Base-by-base conservation (phyloP, 768 basidiomycete genomes). In the Podaxis pistillaris region DNA sequence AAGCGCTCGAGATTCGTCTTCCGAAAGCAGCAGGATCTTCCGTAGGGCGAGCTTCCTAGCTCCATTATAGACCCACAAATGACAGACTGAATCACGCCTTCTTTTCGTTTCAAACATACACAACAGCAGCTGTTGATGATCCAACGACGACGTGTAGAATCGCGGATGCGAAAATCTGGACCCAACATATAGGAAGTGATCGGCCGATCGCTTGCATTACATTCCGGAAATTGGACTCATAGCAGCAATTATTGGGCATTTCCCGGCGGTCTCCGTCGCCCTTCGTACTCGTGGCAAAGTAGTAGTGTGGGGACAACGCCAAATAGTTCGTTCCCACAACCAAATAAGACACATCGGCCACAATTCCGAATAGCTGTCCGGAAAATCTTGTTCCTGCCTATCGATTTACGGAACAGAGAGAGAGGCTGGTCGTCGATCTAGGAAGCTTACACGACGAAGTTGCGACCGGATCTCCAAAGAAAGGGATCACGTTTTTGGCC, bases 1-100 rank as follows among this genome's bases (percentile, higher is more conserved):
- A 33, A 40, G 38, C 51, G 24, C 24, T 24, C 47, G 19, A 47
- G 49, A 52, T 60, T 53, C 28, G 51, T 53, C 33, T 54, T 62
- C 60, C 60, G 22, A 37, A 62, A 47, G 41, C 22, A 47, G 60
- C 33, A 55, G 2, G 60, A 55, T 61, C 47, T 54, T 61, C 60
- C 46, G 36, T 54, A 50, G 40, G 40, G 17, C 26, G 15, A 24
- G 15, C 60, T 62, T 55, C 52, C 15, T 30, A 26, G 44, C 41
- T 24, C 58, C 37, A 52, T 58, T 26, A 13, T 50, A n/a, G 12
- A 22, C 36, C 17, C 12, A 40, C 9, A 13, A 38, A 46, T 60
- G 58, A 46, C 56, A 44, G 56, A 12, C 41, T 7, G 50, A 51
- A 60, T 51, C 58, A 51, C n/a, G 24, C n/a, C 37, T 26, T 12